Evolutionary conservation across 2,329 filamentous ascomycete genomes (phyloP).

Genomic region (Beauveria australis): DNA sequence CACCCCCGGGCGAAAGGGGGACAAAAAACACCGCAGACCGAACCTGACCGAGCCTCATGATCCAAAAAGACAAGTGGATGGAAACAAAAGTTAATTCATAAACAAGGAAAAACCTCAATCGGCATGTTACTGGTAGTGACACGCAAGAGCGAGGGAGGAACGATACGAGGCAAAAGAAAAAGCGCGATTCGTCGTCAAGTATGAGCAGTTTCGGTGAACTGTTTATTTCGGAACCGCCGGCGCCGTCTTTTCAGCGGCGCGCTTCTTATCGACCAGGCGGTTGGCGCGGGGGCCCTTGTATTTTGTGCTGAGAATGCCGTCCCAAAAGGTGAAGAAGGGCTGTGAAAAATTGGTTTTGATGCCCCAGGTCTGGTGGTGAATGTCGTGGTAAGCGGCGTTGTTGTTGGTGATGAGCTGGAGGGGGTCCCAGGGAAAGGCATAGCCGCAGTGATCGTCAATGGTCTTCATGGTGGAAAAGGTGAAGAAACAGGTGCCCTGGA

Average conservation of each 20-base stretch:
- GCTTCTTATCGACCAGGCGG: constrained; percentile 32
- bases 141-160: background rate
- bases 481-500: constrained; percentile 87
- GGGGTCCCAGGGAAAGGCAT: constrained; percentile 90
- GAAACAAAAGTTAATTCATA: constrained; percentile 1
- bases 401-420: constrained; percentile 87
- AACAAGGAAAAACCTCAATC: background rate
- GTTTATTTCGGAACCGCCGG: constrained; percentile 7
- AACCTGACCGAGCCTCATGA: constrained; percentile 6
- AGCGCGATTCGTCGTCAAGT: background rate
- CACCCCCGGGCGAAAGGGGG: background rate
- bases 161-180: background rate
- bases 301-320: constrained; percentile 70
- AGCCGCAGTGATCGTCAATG: constrained; percentile 95
- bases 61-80: constrained; percentile 16
- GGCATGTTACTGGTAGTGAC: no score
- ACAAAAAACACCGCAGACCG: constrained; percentile 5
- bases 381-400: constrained; percentile 94
- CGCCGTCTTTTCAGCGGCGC: constrained; percentile 15
- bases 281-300: constrained; percentile 59
- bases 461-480: constrained; percentile 87
- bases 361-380: constrained; percentile 98
- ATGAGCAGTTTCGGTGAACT: no score
- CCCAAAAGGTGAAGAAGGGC: constrained; percentile 95
- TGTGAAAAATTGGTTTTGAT: constrained; percentile 94